A percentile compares a stretch with the other conserved stretches of the same genome.
These are phyloP conservation scores for Cryptococcus wingfieldii DNA, from an alignment of 1,284 basidiomycete species.

Conservation along the genomic window DNA sequence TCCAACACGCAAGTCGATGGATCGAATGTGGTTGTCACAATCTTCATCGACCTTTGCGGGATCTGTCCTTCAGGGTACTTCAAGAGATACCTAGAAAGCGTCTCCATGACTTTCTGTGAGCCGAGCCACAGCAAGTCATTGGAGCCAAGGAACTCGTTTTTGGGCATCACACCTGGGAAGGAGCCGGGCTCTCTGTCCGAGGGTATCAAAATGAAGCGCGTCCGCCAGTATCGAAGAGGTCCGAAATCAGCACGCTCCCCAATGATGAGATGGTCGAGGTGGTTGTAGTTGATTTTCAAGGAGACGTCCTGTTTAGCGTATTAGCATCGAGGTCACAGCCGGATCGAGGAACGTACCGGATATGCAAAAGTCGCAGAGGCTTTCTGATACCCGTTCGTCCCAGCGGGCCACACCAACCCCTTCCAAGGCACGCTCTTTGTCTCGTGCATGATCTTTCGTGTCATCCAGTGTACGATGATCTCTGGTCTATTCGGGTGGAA, in stretches of 20 bases:
- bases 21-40: constrained; percentile 74
- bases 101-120: constrained; percentile 84
- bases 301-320: constrained; percentile 52
- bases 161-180: constrained; percentile 47
- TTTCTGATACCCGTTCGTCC: constrained; percentile 80
- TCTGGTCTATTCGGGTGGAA: constrained; percentile 72
- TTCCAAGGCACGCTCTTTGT: constrained; percentile 68
- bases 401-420: constrained; percentile 88
- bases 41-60: constrained; percentile 62
- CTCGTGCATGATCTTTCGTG: constrained; percentile 64
- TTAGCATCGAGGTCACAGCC: not conserved
- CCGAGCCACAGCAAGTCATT: constrained; percentile 85
- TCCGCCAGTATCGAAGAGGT: constrained; percentile 79
- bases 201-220: constrained; percentile 90
- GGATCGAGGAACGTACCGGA: constrained; percentile 56
- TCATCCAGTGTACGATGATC: constrained; percentile 83
- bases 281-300: constrained; percentile 46
- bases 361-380: constrained; percentile 70
- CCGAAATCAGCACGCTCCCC: constrained; percentile 68
- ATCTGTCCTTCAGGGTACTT: constrained; percentile 2
- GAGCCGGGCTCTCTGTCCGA: constrained; percentile 61
- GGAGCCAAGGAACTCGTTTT: constrained; percentile 70
- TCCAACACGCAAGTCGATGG: constrained; percentile 74
- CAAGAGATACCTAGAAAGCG: constrained; percentile 60
- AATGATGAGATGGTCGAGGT: constrained; percentile 60